phyloP scores from a whole-genome alignment of 345 rosid species.

The Abelmoschus esculentus region DNA sequence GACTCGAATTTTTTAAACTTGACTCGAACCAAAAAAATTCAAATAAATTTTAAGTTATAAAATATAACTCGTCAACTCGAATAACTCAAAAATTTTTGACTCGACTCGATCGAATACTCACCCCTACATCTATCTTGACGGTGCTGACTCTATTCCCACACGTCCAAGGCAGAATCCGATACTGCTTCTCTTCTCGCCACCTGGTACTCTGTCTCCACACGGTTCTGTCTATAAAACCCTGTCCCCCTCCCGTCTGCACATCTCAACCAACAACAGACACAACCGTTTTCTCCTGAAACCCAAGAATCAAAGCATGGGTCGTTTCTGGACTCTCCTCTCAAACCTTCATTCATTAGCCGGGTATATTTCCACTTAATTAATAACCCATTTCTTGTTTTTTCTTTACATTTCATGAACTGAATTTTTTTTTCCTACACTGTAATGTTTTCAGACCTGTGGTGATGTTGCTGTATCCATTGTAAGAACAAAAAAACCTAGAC shows the following conservation, averaged over 20 bases:
- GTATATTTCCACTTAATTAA: constrained; percentile 19
- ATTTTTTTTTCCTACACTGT: background rate
- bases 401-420: background rate
- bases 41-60: too few relatives aligned
- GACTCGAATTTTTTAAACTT: too few relatives aligned
- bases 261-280: background rate
- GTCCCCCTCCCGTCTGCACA: background rate
- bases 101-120: too few relatives aligned
- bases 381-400: too few relatives aligned
- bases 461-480: constrained; percentile 82
- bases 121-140: constrained; percentile 5
- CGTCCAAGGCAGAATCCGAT: constrained; percentile 7
- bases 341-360: constrained; percentile 55
- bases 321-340: constrained; percentile 43
- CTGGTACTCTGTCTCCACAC: background rate
- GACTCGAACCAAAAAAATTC: too few relatives aligned
- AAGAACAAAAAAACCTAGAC: constrained; percentile 15
- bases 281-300: background rate
- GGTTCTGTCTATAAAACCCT: background rate
- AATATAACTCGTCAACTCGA: too few relatives aligned
- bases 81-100: too few relatives aligned
- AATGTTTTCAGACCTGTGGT: constrained; percentile 44
- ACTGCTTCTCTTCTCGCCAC: background rate
- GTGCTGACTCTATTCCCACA: background rate
- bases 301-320: constrained; percentile 27